Conservation (phyloP, 805 yeast genomes). For the Saccharomycopsis fibuligera region DNA sequence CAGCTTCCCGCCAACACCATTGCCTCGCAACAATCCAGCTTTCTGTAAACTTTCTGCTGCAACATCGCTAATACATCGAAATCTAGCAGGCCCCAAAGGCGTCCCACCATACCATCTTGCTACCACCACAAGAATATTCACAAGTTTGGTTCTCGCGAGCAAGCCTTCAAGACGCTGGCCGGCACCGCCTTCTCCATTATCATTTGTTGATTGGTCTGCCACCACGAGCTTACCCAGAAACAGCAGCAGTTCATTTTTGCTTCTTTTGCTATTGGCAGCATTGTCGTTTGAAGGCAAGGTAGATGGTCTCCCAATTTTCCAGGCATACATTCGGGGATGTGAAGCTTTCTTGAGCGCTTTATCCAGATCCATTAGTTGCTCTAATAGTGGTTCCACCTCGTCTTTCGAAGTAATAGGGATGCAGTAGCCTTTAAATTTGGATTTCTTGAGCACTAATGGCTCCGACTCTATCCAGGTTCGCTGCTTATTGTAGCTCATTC, state of each 20-base stretch:
- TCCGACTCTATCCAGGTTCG: constrained; percentile 43
- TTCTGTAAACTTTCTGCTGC: constrained; percentile 27
- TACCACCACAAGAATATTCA: constrained; percentile 59
- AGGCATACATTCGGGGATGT: constrained; percentile 71
- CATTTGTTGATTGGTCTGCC: constrained; percentile 53
- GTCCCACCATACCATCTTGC: constrained; percentile 81
- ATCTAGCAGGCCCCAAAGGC: constrained; percentile 66
- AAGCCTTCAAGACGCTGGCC: constrained; percentile 54
- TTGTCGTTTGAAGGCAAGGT: not conserved
- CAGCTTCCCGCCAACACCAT: too few relatives aligned
- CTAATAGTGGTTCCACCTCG: constrained; percentile 39
- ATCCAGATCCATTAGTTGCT: constrained; percentile 37
- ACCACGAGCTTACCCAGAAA: constrained; percentile 14
- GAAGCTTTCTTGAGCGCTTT: constrained; percentile 50
- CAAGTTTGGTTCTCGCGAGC: constrained; percentile 40
- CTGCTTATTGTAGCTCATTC: too few relatives aligned
- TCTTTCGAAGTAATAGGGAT: constrained; percentile 32
- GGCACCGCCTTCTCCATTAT: constrained; percentile 72
- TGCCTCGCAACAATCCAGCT: too few relatives aligned
- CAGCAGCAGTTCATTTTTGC: too few relatives aligned
- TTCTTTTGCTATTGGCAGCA: not conserved
- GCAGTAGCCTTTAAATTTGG: constrained; percentile 63
- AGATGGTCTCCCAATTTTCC: constrained; percentile 43
- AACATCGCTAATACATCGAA: constrained; percentile 55
- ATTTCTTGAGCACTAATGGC: constrained; percentile 43